Base-by-base conservation (phyloP, 2,329 filamentous ascomycete species). In the Aspergillus vadensis region DNA sequence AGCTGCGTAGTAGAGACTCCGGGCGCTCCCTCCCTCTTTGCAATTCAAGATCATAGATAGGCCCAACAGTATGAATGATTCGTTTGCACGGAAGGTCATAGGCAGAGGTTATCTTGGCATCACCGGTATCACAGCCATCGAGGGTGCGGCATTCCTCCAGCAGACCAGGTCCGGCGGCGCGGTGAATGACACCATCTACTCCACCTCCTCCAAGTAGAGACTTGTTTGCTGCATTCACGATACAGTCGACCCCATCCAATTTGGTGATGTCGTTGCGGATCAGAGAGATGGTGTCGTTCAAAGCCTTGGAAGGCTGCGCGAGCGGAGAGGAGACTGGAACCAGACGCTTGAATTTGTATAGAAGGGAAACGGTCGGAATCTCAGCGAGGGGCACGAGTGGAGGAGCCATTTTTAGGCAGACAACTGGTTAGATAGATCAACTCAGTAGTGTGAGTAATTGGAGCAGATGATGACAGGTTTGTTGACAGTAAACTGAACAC, bases 11-110 rank as follows among this genome's bases (percentile, higher is more conserved):
- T 39, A 86, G 69, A n/a, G 53, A 51, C 56, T 79, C 76, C 17
- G 70, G 72, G 10, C 75, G 62, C 19, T 71, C 59, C 23, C 74
- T 74, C 19, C 79, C 67, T 12, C 72, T 58, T 3, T 51, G 71
- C 17, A 80, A 72, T 3, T 74, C 69, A 0, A 68, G 67, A 55
- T 79, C 67, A 76, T 93, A 97, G 30, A 96, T 77, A 0, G 95
- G 95, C 0, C 95, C 95, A 3, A 97, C 94, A 17, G 95, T 87
- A 75, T 98, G 95, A 58, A 98, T 96, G 67, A 98, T 85, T 65
- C 90, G 88, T 60, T 85, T 83, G 69, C 88, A 89, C 0, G 92
- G 92, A 23, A 98, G 80, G 0, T 86, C 70, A 76, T 95, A 92
- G 8, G 87, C 94, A 38, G 79, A 75, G 0, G 95, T 97, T 70